Evolutionary conservation across 257 asterid species (phyloP).

Genomic region (Galeopsis tetrahit): DNA sequence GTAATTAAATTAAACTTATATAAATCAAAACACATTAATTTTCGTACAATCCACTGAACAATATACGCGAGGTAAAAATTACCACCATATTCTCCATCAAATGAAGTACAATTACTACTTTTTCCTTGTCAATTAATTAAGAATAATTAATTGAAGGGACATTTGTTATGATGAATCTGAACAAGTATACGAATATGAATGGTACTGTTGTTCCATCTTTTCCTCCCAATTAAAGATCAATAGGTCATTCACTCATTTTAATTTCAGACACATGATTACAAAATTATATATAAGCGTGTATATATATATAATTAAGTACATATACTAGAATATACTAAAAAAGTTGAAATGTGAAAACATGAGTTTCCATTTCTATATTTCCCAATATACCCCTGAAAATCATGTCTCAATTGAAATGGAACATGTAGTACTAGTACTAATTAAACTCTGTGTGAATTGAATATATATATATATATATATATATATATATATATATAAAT

Average conservation of each 20-base stretch:
- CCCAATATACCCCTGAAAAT: conserved; percentile 7
- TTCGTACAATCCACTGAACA: too few relatives aligned
- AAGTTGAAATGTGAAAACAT: not conserved
- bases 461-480: not conserved
- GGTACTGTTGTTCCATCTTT: conserved; percentile 11
- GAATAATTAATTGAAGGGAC: conserved; percentile 29
- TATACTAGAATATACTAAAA: not conserved
- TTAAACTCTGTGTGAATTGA: not conserved
- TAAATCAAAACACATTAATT: too few relatives aligned
- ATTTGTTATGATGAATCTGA: conserved; percentile 34
- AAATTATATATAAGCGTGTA: not conserved
- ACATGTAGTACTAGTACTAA: not conserved
- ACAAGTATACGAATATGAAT: conserved; percentile 21
- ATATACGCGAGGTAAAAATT: too few relatives aligned
- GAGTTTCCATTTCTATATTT: conserved; percentile 11
- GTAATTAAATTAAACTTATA: too few relatives aligned
- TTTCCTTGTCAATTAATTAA: conserved; percentile 23
- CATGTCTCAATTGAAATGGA: not conserved
- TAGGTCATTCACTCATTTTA: not conserved
- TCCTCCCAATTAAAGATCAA: not conserved
- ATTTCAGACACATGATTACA: conserved; percentile 17
- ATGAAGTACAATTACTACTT: not conserved
- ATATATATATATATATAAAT: not conserved
- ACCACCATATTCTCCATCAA: not conserved
- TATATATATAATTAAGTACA: not conserved